phyloP scores from a whole-genome alignment of 257 asterid species.

The Anisodus acutangulus region DNA sequence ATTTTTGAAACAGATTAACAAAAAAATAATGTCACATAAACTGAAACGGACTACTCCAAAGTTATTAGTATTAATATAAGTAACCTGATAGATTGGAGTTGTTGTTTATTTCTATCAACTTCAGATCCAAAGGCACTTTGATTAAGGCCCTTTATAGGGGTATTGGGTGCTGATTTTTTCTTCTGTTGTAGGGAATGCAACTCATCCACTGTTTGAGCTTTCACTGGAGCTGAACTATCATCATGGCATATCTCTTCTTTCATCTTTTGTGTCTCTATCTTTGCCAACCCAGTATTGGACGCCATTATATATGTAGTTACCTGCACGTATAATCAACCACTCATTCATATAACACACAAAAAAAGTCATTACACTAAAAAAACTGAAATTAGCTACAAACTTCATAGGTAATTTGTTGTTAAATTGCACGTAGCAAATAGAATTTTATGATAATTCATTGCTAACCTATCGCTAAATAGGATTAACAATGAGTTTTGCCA shows the following conservation, averaged over 20 bases:
- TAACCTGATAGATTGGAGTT: slow-evolving; percentile 82
- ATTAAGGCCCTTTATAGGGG: slow-evolving; percentile 61
- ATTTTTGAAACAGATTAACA: no score
- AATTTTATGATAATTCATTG: no score
- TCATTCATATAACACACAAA: no score
- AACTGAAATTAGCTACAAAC: no score
- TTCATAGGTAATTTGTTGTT: no score
- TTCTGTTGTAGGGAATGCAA: slow-evolving; percentile 92
- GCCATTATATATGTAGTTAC: background rate
- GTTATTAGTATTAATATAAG: background rate
- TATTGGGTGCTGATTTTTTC: slow-evolving; percentile 78
- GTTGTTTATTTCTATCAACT: slow-evolving; percentile 67
- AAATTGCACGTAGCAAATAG: no score
- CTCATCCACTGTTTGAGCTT: slow-evolving; percentile 78
- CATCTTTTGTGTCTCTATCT: slow-evolving; percentile 66
- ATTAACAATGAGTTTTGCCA: no score
- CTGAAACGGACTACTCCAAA: no score
- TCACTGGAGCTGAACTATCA: slow-evolving; percentile 70
- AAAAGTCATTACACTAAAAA: no score
- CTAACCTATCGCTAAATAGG: no score
- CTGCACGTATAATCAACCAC: background rate
- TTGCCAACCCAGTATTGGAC: slow-evolving; percentile 44
- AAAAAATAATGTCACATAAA: no score
- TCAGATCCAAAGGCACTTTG: slow-evolving; percentile 40
- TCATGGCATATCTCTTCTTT: slow-evolving; percentile 68